These are phyloP conservation scores for Plectosphaerella cucumerina DNA, from an alignment of 2,329 filamentous ascomycete genomes.

Conservation along the genomic window DNA sequence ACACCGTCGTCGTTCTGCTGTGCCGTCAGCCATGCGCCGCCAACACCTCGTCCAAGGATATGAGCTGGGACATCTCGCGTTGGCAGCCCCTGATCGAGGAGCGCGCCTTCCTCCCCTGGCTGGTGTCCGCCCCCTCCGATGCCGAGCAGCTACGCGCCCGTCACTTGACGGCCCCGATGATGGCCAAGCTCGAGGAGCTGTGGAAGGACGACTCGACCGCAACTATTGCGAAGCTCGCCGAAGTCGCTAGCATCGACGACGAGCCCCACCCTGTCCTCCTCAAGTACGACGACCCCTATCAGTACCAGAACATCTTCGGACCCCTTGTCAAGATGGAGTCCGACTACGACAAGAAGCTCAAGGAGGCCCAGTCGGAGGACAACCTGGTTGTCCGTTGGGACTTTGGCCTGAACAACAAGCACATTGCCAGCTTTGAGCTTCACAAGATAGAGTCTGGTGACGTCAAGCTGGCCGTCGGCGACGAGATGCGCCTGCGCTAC, in stretches of 20 bases:
- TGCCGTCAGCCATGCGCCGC: constrained; percentile 96
- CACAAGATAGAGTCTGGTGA: constrained; percentile 97
- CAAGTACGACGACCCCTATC: constrained; percentile 94
- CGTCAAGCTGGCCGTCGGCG: constrained; percentile 94
- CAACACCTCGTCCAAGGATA: constrained; percentile 93
- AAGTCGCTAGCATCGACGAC: constrained; percentile 86
- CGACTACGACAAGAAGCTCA: constrained; percentile 97
- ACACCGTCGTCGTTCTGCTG: constrained; percentile 93
- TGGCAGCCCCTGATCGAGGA: constrained; percentile 99
- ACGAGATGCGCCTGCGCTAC: constrained; percentile 97
- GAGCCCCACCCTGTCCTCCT: constrained; percentile 89
- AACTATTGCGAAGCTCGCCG: constrained; percentile 87
- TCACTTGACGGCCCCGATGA: constrained; percentile 89
- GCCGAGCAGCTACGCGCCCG: constrained; percentile 93
- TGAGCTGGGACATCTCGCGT: constrained; percentile 98
- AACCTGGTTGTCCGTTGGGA: constrained; percentile 94
- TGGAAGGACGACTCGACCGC: constrained; percentile 94
- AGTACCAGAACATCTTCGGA: constrained; percentile 98
- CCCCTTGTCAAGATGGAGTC: constrained; percentile 98
- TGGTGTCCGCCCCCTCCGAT: constrained; percentile 83
- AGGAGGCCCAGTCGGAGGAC: constrained; percentile 96
- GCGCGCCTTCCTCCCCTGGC: constrained; percentile 90
- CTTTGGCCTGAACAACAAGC: constrained; percentile 93
- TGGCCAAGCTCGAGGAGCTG: constrained; percentile 93
- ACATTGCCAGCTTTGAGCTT: constrained; percentile 89